Evolutionary conservation across 805 yeast genomes (phyloP).

Genomic region (Pichia heedii): DNA sequence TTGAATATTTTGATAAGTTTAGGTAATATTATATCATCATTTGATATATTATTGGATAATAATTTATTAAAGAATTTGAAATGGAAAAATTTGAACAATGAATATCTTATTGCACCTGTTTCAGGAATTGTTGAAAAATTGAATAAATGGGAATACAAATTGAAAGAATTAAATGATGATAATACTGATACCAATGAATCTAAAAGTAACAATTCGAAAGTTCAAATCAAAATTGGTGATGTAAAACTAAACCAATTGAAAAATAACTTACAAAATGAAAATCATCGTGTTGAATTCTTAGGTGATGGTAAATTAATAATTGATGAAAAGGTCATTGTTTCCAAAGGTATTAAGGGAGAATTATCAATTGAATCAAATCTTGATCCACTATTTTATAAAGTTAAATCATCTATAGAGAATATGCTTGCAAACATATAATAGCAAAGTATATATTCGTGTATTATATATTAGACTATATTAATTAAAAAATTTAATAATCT

Average conservation of each 20-base stretch:
- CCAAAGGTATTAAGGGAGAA: slow-evolving; percentile 75
- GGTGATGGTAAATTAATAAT: slow-evolving; percentile 91
- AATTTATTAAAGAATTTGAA: slow-evolving; percentile 47
- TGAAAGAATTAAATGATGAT: neutral
- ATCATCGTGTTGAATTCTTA: slow-evolving; percentile 75
- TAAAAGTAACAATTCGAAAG: slow-evolving; percentile 4
- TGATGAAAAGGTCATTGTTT: slow-evolving; percentile 63
- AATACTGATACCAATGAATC: neutral
- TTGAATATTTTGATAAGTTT: slow-evolving; percentile 37
- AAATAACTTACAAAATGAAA: slow-evolving; percentile 44
- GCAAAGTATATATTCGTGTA: neutral
- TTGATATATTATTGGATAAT: slow-evolving; percentile 63
- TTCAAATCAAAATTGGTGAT: slow-evolving; percentile 55
- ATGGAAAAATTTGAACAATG: slow-evolving; percentile 83
- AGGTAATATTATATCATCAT: slow-evolving; percentile 42
- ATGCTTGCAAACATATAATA: slow-evolving; percentile 64
- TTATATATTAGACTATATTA: no score
- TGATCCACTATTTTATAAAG: slow-evolving; percentile 58
- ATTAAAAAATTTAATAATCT: no score
- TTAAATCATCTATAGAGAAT: slow-evolving; percentile 58
- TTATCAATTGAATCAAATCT: slow-evolving; percentile 70
- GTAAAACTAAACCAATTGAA: slow-evolving; percentile 74
- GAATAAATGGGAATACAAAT: slow-evolving; percentile 11
- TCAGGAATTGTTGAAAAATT: slow-evolving; percentile 45
- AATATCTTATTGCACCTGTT: slow-evolving; percentile 74